Percentiles rank a stretch among this genome's conserved stretches.
Evolutionary conservation across 2,329 filamentous ascomycete genomes (phyloP).

Genomic region (Calonectria naviculata): DNA sequence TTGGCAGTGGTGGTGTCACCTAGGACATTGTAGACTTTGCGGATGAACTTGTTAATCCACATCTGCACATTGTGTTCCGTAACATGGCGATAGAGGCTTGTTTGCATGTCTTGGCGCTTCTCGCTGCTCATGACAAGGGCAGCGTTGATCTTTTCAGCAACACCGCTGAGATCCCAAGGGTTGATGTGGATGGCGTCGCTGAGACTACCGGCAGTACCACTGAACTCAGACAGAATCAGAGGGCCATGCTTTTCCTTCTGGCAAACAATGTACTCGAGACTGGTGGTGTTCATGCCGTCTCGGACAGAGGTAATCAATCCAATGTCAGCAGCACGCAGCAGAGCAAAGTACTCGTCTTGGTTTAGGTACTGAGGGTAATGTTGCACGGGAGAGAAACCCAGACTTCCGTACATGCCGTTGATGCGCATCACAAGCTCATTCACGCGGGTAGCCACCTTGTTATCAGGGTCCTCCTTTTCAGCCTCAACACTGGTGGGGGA

Average conservation of each 20-base stretch:
- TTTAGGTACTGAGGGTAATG: conserved; percentile 95
- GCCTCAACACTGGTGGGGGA: conserved; percentile 86
- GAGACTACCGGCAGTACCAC: conserved; percentile 89
- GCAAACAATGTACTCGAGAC: conserved; percentile 92
- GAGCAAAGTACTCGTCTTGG: conserved; percentile 91
- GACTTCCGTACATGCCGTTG: conserved; percentile 88
- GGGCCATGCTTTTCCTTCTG: conserved; percentile 89
- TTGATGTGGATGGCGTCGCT: conserved; percentile 94
- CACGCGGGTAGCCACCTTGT: conserved; percentile 87
- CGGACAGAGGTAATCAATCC: conserved; percentile 95
- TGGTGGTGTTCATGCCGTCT: conserved; percentile 98
- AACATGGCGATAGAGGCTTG: conserved; percentile 84
- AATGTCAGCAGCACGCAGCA: conserved; percentile 90
- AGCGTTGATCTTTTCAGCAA: conserved; percentile 84
- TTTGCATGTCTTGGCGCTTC: conserved; percentile 76
- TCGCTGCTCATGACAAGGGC: conserved; percentile 81
- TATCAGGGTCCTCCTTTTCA: conserved; percentile 79
- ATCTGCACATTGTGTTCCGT: conserved; percentile 86
- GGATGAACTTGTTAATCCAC: conserved; percentile 86
- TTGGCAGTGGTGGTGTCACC: conserved; percentile 80
- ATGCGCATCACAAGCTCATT: conserved; percentile 92
- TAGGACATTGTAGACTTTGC: conserved; percentile 82
- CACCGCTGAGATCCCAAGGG: conserved; percentile 89
- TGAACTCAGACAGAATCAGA: conserved; percentile 95
- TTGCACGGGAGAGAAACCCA: conserved; percentile 90